These are phyloP conservation scores for Rhizopogon roseolus DNA, from an alignment of 768 basidiomycete genomes.

Conservation along the genomic window DNA sequence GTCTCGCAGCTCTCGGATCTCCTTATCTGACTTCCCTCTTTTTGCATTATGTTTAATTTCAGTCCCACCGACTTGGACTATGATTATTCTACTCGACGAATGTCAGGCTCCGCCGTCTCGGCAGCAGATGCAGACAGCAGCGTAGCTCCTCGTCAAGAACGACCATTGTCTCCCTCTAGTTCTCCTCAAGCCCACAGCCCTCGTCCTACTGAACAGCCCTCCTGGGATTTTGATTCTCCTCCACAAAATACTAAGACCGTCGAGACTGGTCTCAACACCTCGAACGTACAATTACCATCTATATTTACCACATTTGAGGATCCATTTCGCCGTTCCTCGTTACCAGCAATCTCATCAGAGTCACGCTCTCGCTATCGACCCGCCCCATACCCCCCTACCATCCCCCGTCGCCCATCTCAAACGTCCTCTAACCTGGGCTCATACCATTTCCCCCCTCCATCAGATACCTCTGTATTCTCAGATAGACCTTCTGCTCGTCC, in stretches of 20 bases:
- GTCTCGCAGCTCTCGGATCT: constrained; percentile 10
- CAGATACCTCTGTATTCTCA: constrained; percentile 32
- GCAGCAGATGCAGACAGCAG: constrained; percentile 61
- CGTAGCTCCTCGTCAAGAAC: constrained; percentile 54
- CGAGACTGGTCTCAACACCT: constrained; percentile 37
- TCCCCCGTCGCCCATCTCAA: constrained; percentile 40
- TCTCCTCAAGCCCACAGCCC: constrained; percentile 47
- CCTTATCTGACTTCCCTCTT: constrained; percentile 8
- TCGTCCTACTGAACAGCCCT: constrained; percentile 27
- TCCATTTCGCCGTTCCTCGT: constrained; percentile 52
- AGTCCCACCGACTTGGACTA: constrained; percentile 43
- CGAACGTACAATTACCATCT: constrained; percentile 67
- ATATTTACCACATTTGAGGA: constrained; percentile 71
- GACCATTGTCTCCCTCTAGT: constrained; percentile 46
- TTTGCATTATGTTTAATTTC: constrained; percentile 10
- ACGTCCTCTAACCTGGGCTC: constrained; percentile 39
- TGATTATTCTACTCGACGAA: constrained; percentile 57
- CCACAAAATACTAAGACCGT: constrained; percentile 35
- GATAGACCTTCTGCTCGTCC: constrained; percentile 37
- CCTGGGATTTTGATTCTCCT: constrained; percentile 22
- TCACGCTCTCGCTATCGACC: constrained; percentile 42
- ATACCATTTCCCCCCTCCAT: constrained; percentile 49
- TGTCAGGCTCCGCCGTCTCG: constrained; percentile 74
- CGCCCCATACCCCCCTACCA: constrained; percentile 51
- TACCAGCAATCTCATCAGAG: constrained; percentile 48